These are phyloP conservation scores for Colletotrichum sp. DNA, from an alignment of 2,329 filamentous ascomycete species.

Conservation along the genomic window DNA sequence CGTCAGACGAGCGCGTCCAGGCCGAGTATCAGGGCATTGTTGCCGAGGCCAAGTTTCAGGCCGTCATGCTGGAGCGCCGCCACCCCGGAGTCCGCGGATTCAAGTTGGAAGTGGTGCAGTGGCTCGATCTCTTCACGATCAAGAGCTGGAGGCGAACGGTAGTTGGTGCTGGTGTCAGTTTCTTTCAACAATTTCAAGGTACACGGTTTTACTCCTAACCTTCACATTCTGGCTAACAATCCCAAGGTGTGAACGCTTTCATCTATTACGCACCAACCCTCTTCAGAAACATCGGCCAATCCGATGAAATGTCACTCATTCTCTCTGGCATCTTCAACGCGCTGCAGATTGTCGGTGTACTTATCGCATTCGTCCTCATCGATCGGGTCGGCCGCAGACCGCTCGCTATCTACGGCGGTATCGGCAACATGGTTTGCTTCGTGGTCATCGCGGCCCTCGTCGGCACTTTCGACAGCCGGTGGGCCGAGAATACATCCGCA, in stretches of 20 bases:
- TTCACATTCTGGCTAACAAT: conserved; percentile 11
- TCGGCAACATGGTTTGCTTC: conserved; percentile 24
- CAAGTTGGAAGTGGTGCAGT: conserved; percentile 48
- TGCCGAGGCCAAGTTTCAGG: conserved; percentile 51
- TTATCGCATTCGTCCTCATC: conserved; percentile 37
- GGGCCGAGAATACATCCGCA: background rate
- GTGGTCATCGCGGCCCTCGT: background rate
- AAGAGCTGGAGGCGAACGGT: conserved; percentile 47
- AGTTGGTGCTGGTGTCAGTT: conserved; percentile 36
- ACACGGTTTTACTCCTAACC: too few species aligned
- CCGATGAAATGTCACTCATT: conserved; percentile 31
- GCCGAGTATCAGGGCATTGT: conserved; percentile 55
- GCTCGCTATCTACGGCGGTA: conserved; percentile 31
- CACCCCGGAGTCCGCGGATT: conserved; percentile 37
- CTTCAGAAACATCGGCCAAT: conserved; percentile 32
- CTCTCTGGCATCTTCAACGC: conserved; percentile 40
- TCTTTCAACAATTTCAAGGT: conserved; percentile 27
- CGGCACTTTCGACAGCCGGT: background rate
- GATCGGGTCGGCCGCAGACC: conserved; percentile 45
- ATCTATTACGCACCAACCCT: conserved; percentile 33
- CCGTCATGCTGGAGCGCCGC: conserved; percentile 40
- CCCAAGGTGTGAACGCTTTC: conserved; percentile 7
- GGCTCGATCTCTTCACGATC: conserved; percentile 51
- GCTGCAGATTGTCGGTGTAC: conserved; percentile 33
- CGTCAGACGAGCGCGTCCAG: conserved; percentile 46